These are phyloP conservation scores for Aspergillus biplanus DNA, from an alignment of 495 filamentous ascomycete genomes.

Conservation along the genomic window DNA sequence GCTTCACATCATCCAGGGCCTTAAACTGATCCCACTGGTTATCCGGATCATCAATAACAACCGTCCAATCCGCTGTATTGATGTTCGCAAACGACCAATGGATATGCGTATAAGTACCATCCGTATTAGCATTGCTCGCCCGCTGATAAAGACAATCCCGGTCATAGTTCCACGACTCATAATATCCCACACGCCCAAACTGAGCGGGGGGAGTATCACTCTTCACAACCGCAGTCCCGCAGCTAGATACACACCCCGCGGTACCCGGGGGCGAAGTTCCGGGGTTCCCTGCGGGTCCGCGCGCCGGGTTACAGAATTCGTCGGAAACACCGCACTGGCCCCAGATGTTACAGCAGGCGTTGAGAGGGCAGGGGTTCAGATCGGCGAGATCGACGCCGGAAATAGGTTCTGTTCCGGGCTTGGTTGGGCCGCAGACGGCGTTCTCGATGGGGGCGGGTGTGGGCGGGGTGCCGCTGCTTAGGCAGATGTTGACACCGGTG, in stretches of 20 bases:
- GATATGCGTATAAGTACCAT: conserved; percentile 42
- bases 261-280: neutral
- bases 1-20: conserved; percentile 15
- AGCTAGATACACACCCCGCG: neutral
- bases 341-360: conserved; percentile 40
- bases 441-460: neutral
- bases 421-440: neutral
- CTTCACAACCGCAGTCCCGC: no score
- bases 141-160: neutral
- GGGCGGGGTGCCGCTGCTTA: no score
- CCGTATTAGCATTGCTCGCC: neutral
- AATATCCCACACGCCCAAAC: conserved; percentile 35
- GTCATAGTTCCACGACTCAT: neutral
- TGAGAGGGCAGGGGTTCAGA: conserved; percentile 26
- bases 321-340: conserved; percentile 36
- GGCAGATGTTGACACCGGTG: no score
- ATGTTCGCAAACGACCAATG: conserved; percentile 48
- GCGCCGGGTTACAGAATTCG: conserved; percentile 49
- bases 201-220: no score
- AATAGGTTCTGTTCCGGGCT: no score
- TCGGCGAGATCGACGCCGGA: no score
- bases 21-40: conserved; percentile 20
- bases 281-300: neutral
- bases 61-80: conserved; percentile 22
- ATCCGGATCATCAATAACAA: conserved; percentile 28